phyloP scores from a whole-genome alignment of 2,329 filamentous ascomycete genomes.

The Scedosporium aurantiacum region DNA sequence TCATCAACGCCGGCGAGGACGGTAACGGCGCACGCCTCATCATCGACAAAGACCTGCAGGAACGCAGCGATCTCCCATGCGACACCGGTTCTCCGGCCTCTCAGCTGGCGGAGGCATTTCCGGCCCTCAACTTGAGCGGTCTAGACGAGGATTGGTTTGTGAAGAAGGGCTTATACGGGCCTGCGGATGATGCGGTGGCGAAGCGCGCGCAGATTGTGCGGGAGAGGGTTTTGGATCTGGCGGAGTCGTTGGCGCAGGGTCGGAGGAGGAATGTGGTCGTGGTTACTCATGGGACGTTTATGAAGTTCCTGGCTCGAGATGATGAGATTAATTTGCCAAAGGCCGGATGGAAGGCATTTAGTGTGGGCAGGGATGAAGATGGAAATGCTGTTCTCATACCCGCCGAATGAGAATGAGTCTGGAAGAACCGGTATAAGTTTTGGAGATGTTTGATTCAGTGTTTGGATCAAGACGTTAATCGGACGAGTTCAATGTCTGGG shows the following conservation, averaged over 20 bases:
- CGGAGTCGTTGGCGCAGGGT: constrained; percentile 3
- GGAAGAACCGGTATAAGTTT: too few relatives aligned
- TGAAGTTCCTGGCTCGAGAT: constrained; percentile 18
- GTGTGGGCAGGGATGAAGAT: constrained; percentile 6
- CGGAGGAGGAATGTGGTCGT: constrained; percentile 14
- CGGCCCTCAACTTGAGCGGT: constrained; percentile 8
- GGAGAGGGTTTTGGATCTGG: constrained; percentile 8
- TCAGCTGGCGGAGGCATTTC: constrained; percentile 10
- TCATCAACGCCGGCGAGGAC: constrained; percentile 2
- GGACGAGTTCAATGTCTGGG: too few relatives aligned
- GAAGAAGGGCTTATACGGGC: constrained; percentile 11
- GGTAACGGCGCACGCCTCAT: constrained; percentile 7
- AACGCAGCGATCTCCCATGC: constrained; percentile 16
- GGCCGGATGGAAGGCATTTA: constrained; percentile 19
- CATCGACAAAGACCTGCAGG: constrained; percentile 15
- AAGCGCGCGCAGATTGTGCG: constrained; percentile 11
- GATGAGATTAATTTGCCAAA: constrained; percentile 18
- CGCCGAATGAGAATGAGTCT: background rate
- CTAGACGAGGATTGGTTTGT: constrained; percentile 12
- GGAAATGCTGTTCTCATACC: constrained; percentile 5
- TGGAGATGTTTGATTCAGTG: too few relatives aligned
- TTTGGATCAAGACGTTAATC: too few relatives aligned
- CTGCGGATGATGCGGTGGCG: constrained; percentile 9
- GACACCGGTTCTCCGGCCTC: constrained; percentile 13
- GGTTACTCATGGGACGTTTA: constrained; percentile 20